These are phyloP conservation scores for Coniochaeta hoffmannii DNA, from an alignment of 2,329 filamentous ascomycete genomes.

Conservation along the genomic window DNA sequence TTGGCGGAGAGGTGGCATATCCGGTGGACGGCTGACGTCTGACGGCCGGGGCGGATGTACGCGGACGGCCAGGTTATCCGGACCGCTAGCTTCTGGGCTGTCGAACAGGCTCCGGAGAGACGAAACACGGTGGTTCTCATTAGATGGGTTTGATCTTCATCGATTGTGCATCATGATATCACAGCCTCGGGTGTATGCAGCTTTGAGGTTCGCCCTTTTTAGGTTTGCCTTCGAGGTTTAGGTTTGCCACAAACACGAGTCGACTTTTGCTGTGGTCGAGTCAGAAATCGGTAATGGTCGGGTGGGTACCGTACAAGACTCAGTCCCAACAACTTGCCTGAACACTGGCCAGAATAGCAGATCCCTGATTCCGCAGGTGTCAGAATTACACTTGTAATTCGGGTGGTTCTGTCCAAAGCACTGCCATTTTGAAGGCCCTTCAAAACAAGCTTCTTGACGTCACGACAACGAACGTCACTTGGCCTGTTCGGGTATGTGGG, in stretches of 20 bases:
- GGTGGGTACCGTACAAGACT: background rate
- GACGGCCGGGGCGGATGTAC: background rate
- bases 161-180: background rate
- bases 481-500: background rate
- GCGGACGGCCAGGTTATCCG: background rate
- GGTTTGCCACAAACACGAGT: background rate
- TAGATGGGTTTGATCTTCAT: background rate
- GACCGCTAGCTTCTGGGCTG: background rate
- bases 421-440: background rate
- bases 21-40: background rate
- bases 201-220: background rate
- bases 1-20: background rate
- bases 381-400: background rate
- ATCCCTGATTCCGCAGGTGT: background rate
- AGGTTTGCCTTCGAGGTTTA: background rate
- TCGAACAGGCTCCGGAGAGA: background rate
- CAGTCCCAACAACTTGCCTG: background rate
- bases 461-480: background rate
- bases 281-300: background rate
- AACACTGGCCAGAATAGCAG: background rate
- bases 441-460: conserved; percentile 1
- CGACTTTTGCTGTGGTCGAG: background rate
- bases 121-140: background rate
- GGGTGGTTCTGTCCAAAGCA: background rate
- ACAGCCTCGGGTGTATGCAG: background rate